A percentile compares a stretch with the other conserved stretches of the same genome.
These are phyloP conservation scores for Penicillium alfredii DNA, from an alignment of 495 filamentous ascomycete species.

Conservation along the genomic window DNA sequence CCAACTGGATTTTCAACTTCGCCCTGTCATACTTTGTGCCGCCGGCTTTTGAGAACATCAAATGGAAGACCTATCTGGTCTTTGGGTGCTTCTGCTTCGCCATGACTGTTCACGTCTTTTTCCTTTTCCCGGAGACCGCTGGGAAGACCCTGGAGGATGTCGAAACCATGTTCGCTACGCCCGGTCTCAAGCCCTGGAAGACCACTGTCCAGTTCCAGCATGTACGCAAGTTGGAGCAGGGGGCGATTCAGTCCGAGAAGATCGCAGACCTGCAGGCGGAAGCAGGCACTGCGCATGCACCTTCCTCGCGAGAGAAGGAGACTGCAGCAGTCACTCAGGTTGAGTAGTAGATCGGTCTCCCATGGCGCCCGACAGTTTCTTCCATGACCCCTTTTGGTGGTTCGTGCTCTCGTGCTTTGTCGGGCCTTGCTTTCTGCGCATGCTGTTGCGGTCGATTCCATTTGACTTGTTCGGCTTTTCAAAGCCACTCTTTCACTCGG, in stretches of 20 bases:
- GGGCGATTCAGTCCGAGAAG: conserved; percentile 26
- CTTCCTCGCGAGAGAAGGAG: conserved; percentile 5
- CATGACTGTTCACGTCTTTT: conserved; percentile 71
- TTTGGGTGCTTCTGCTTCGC: conserved; percentile 71
- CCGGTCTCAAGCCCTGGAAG: conserved; percentile 60
- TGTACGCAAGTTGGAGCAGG: conserved; percentile 25
- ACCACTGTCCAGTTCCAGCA: conserved; percentile 41
- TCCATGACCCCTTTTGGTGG: no score
- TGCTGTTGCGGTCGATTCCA: no score
- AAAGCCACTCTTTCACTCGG: no score
- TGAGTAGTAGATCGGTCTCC: no score
- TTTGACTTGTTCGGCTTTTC: no score
- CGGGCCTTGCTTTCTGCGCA: no score
- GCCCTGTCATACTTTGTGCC: conserved; percentile 75
- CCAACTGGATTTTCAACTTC: conserved; percentile 78
- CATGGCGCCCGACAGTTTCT: no score
- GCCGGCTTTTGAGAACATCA: conserved; percentile 65
- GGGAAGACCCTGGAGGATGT: conserved; percentile 77
- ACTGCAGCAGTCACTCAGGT: not conserved
- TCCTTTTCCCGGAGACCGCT: conserved; percentile 78
- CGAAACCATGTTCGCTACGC: conserved; percentile 62
- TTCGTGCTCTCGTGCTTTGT: no score
- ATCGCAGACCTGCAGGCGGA: conserved; percentile 15
- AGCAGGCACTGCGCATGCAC: not conserved
- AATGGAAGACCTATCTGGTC: conserved; percentile 67